Evolutionary conservation across 179 eudicot species (phyloP).

Genomic region (Silene vulgaris): DNA sequence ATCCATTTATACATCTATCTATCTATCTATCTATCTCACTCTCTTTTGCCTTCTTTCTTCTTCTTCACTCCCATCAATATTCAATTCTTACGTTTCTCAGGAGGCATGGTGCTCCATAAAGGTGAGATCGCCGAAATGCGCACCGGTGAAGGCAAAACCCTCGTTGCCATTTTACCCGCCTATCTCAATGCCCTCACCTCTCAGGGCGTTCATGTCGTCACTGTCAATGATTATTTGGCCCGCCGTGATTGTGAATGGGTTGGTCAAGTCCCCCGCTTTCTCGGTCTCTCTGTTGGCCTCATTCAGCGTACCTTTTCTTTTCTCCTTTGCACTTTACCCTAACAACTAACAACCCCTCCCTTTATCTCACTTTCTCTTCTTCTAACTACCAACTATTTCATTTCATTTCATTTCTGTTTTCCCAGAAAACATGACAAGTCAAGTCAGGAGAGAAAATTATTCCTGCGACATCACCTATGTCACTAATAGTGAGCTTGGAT

Average conservation of each 20-base stretch:
- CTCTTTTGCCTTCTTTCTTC: neutral
- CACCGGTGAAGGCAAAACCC: constrained; percentile 98
- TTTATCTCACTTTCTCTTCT: neutral
- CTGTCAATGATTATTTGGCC: constrained; percentile 94
- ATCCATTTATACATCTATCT: too few species aligned
- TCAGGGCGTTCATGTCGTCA: constrained; percentile 89
- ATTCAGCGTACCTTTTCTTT: constrained; percentile 62
- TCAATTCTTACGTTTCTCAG: constrained; percentile 27
- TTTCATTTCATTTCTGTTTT: constrained; percentile 14
- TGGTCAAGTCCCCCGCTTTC: constrained; percentile 98
- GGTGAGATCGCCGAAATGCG: constrained; percentile 99
- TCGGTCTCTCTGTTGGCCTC: constrained; percentile 95
- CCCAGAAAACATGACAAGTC: constrained; percentile 97
- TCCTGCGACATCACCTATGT: constrained; percentile 92
- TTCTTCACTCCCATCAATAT: neutral
- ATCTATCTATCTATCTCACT: neutral
- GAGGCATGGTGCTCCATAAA: constrained; percentile 93
- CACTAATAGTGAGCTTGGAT: constrained; percentile 97
- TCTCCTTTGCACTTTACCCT: neutral
- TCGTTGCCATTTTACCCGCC: constrained; percentile 92
- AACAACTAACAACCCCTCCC: too few species aligned
- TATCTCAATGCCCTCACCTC: constrained; percentile 81
- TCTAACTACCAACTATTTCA: too few species aligned
- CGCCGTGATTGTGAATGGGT: constrained; percentile 99
- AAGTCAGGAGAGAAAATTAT: constrained; percentile 89